Conservation (phyloP, 2,329 filamentous ascomycete genomes). For the Microthyrium microscopicum region DNA sequence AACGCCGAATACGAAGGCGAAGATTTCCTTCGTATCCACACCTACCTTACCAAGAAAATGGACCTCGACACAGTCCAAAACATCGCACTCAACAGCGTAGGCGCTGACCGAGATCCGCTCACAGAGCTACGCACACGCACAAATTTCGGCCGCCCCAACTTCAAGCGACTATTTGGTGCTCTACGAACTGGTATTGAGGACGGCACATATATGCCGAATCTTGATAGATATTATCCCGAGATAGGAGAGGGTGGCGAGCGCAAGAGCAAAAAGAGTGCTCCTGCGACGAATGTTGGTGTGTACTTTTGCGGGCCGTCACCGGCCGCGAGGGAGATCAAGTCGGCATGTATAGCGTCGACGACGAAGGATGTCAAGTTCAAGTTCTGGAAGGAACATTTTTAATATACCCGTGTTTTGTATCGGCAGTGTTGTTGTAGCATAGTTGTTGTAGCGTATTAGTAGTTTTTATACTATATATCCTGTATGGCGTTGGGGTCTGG, state of each 20-base stretch:
- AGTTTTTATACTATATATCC: no score
- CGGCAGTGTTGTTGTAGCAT: no score
- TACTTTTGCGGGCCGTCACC: constrained; percentile 91
- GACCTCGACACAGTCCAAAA: constrained; percentile 89
- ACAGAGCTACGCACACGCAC: constrained; percentile 82
- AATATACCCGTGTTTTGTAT: constrained; percentile 9
- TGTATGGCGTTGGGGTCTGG: no score
- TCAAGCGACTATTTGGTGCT: constrained; percentile 56
- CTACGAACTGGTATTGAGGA: constrained; percentile 83
- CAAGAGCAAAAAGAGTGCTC: constrained; percentile 35
- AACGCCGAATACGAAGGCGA: constrained; percentile 41
- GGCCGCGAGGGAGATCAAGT: constrained; percentile 66
- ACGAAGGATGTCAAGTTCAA: constrained; percentile 74
- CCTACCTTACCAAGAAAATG: constrained; percentile 85
- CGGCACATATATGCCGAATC: constrained; percentile 66
- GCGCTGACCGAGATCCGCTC: constrained; percentile 70
- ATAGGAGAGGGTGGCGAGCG: no score
- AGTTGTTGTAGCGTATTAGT: no score
- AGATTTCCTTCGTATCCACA: constrained; percentile 92
- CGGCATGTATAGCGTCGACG: constrained; percentile 57
- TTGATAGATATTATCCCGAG: no score
- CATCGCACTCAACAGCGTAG: constrained; percentile 91
- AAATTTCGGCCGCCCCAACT: constrained; percentile 90
- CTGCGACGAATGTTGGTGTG: constrained; percentile 87
- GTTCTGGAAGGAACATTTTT: constrained; percentile 94